Base-by-base conservation (phyloP, 2,329 filamentous ascomycete genomes). In the Leptographium radiaticola region DNA sequence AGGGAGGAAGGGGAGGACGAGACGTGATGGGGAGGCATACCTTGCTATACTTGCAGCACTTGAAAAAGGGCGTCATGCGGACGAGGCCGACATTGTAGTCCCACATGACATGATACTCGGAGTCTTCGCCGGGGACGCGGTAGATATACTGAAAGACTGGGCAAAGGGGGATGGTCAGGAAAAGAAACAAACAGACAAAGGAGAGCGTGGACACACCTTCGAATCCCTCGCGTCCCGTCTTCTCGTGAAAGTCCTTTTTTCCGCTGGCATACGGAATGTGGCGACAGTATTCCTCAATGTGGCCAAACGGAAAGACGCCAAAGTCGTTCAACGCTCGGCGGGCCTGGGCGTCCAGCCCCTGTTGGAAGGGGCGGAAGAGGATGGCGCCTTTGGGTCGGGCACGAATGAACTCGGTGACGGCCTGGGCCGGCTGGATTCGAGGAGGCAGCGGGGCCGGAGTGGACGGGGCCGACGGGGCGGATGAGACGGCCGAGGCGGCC, bases 21-120 rank as follows among this genome's bases (percentile, higher is more conserved):
- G n/a, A 42, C 39, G 15, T 36, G 9, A 13, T 13, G 39, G 39
- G 10, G 39, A 15, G n/a, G n/a, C 73, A 64, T 66, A 89, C 91
- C 81, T 98, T 98, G 59, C 84, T 79, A 64, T 91, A 91, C 59
- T 85, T 83, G 65, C 84, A 84, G 60, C 87, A 89, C 67, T 95
- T 95, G 77, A 97, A 97, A 65, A 97, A 87, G 33, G 89, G 86
- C 2, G 90, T 96, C 68, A 95, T 94, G 57, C 91, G 84, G 58
- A 97, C 90, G 34, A 97, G 82, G 10, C 93, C 93, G 57, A 91
- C 81, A 62, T 94, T 91, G 71, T 96, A 96, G 68, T 98, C 93
- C 93, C 93, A 98, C 80, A 96, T 89, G 57, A 97, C 83, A 1
- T 79, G 80, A 66, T 86, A 90, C 52, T 79, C 74, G 58, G 39